Evolutionary conservation across 345 rosid genomes (phyloP), one percentile per base, ranked within the genome.

Genomic region (Citrus hindsii): DNA sequence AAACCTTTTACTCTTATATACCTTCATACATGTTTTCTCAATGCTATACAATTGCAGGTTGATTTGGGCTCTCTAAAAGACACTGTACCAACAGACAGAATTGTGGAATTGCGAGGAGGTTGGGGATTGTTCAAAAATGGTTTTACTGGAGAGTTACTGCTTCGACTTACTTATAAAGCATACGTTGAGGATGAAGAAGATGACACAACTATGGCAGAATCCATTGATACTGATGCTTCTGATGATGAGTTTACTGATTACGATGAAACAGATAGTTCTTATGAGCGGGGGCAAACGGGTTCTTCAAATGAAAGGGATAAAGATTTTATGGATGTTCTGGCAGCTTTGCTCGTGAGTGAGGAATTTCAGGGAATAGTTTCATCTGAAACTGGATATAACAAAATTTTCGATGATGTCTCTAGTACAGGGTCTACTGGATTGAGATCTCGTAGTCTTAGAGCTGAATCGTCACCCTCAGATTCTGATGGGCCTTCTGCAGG

Each of bases 111-210:
- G 84, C 87, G 62, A 87, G 93, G 94, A 69, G 92, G 94, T 48
- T 92, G 95, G 99, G 93, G 92, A 85, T 71, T 89, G 75, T 87
- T 92, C 24, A 75, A 94, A 69, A 93, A 90, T 79, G 84, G 95
- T 33, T 88, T 97, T 80, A 77, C 92, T 28, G 99, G 99, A 74
- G 98, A 94, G 85, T 79, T 96, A 76, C 83, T 92, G 53, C 92
- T 96, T 79, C 90, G 99, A 77, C 92, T 96, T 65, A 96, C 98
- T 62, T 96, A 94, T 83, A 96, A 96, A 89, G 98, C 90, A 67
- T 96, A 94, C 78, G 98, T 94, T 77, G 98, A 96, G 87, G 99
- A 96, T 74, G 99, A 94, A 88, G 99, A 94, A 79, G 98, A 96
- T 81, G 97, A 91, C 78, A 87, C 81, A 65, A 61, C 83, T 61